Base-by-base conservation (phyloP, 768 basidiomycete species). In the Chiua virens region DNA sequence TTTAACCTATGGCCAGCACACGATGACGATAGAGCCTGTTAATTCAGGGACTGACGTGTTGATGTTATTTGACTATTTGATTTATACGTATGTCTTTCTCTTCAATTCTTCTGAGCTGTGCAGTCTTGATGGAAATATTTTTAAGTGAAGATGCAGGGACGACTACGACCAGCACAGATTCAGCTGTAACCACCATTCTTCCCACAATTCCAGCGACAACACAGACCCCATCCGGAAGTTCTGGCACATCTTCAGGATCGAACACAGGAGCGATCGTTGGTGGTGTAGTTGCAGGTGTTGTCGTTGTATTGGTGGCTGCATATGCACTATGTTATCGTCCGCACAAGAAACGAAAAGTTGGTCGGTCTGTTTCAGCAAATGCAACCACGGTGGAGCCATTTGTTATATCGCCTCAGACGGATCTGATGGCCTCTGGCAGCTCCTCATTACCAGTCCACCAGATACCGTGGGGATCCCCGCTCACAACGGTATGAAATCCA, bases 41-140 rank as follows among this genome's bases (percentile, higher is more conserved):
- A 21, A 46, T n/a, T n/a, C 44, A 2, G 37, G 25, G 11, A 34
- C 11, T 13, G 2, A 23, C 0, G 38, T 58, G 22, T 45, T 55
- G 34, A 55, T 60, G 3, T n/a, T 58, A 8, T 60, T 60, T 9
- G 59, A 61, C 21, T 61, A 61, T 40, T 21, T 58, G 4, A 41
- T 62, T 37, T 61, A 62, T 23, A 58, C 51, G 56, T 59, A 23
- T 2, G 57, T 49, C 22, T 18, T 13, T 17, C 9, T 51, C 15
- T 18, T 7, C 11, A 13, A 30, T 22, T 7, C 14, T 22, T 7
- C n/a, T 4, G n/a, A n/a, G n/a, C 10, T 15, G 8, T 2, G 11
- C 15, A 13, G 15, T 52, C 28, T 50, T 57, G 23, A 57, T 27
- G 10, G 5, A 4, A 13, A 6, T 44, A 21, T 8, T 6, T 1